Evolutionary conservation across 495 filamentous ascomycete genomes (phyloP).

Genomic region (Hypoxylon lenormandii): DNA sequence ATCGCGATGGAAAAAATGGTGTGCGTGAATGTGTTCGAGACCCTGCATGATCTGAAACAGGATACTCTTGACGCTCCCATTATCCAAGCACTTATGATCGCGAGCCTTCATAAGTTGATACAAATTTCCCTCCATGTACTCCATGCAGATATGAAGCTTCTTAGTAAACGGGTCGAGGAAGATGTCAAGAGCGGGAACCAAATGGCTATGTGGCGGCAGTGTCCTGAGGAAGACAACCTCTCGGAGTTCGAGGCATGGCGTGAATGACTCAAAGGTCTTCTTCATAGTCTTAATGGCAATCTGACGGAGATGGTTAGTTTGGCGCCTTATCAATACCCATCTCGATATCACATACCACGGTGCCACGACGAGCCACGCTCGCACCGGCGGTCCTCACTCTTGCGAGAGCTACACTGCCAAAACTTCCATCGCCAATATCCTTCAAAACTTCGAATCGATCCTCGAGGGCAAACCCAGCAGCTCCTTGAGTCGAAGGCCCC

Average conservation of each 20-base stretch:
- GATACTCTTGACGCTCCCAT: slow-evolving; percentile 94
- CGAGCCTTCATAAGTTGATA: slow-evolving; percentile 99
- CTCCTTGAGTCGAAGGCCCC: slow-evolving; percentile 62
- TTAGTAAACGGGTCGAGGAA: slow-evolving; percentile 95
- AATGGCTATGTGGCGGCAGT: slow-evolving; percentile 84
- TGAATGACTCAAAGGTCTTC: slow-evolving; percentile 95
- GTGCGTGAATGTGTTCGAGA: slow-evolving; percentile 94
- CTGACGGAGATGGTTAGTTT: slow-evolving; percentile 63
- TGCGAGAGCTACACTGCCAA: slow-evolving; percentile 93
- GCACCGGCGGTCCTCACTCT: slow-evolving; percentile 89
- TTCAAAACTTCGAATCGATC: slow-evolving; percentile 97
- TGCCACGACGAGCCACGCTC: slow-evolving; percentile 87
- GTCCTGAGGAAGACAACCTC: slow-evolving; percentile 97
- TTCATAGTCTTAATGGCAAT: slow-evolving; percentile 99
- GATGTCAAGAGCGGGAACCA: slow-evolving; percentile 97
- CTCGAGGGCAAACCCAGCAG: slow-evolving; percentile 67
- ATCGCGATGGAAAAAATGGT: slow-evolving; percentile 98
- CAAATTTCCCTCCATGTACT: slow-evolving; percentile 99
- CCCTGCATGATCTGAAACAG: slow-evolving; percentile 96
- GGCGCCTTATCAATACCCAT: not conserved
- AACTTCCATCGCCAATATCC: slow-evolving; percentile 98
- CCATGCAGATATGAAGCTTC: slow-evolving; percentile 98
- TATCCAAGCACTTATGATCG: slow-evolving; percentile 92
- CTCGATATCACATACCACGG: slow-evolving; percentile 74
- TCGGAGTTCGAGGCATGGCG: slow-evolving; percentile 87